Conservation (phyloP, 306 rosid genomes). For the Trifolium fragiferum region DNA sequence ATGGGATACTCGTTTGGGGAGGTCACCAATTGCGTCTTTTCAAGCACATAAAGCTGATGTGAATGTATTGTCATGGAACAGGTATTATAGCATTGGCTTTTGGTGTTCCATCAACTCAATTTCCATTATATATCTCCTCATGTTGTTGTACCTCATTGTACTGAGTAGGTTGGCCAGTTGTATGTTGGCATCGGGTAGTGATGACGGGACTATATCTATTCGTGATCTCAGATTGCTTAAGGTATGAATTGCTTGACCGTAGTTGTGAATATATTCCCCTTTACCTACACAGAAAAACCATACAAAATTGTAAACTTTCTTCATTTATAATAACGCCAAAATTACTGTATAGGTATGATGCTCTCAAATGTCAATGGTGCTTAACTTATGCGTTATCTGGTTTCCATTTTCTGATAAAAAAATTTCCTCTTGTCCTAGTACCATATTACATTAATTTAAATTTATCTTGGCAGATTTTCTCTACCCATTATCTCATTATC, state of each 20-base stretch:
- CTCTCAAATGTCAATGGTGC: slow-evolving; percentile 15
- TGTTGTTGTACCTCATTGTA: slow-evolving; percentile 31
- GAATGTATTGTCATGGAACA: slow-evolving; percentile 97
- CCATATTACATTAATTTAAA: slow-evolving; percentile 8
- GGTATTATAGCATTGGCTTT: slow-evolving; percentile 49
- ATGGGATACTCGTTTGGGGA: slow-evolving; percentile 87
- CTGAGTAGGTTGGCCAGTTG: slow-evolving; percentile 74
- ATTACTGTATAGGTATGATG: neutral
- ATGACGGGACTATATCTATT: slow-evolving; percentile 92
- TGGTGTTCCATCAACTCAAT: slow-evolving; percentile 14
- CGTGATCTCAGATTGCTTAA: slow-evolving; percentile 88
- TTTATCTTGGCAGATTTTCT: slow-evolving; percentile 7
- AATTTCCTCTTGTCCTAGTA: neutral
- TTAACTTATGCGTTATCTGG: neutral
- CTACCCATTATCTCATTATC: neutral
- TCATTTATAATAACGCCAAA: slow-evolving; percentile 16
- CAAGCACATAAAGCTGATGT: slow-evolving; percentile 94
- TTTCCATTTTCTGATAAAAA: neutral
- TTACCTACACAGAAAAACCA: neutral
- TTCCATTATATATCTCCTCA: slow-evolving; percentile 5
- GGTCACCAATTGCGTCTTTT: slow-evolving; percentile 57
- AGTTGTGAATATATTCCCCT: slow-evolving; percentile 6
- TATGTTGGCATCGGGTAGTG: slow-evolving; percentile 97
- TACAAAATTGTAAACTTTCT: neutral
- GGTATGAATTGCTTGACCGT: slow-evolving; percentile 49